Conservation (phyloP, 495 filamentous ascomycete genomes). For the Terfezia claveryi region DNA sequence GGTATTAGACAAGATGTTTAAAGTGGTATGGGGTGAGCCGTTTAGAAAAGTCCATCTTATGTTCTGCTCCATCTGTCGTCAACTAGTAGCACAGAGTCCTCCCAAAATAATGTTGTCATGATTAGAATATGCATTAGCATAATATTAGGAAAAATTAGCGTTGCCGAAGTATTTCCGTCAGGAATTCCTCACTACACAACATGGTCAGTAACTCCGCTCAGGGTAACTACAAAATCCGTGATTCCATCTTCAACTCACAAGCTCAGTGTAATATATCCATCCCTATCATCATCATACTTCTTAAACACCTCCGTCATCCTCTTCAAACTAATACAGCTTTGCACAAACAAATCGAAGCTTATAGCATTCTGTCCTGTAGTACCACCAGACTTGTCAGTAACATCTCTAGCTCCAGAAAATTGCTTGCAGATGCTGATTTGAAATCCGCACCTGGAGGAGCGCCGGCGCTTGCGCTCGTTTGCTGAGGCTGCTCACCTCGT, state of each 20-base stretch:
- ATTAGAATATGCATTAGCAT: too few relatives aligned
- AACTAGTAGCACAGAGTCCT: too few relatives aligned
- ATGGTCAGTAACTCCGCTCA: not conserved
- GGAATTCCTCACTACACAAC: slow-evolving; percentile 12
- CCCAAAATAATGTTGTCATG: too few relatives aligned
- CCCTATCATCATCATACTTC: slow-evolving; percentile 90
- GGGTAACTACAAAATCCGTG: not conserved
- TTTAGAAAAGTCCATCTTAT: too few relatives aligned
- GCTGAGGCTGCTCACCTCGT: slow-evolving; percentile 19
- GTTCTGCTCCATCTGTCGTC: too few relatives aligned
- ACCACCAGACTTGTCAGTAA: not conserved
- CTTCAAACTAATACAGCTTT: slow-evolving; percentile 88
- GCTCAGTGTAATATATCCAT: slow-evolving; percentile 29
- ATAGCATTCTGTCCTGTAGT: slow-evolving; percentile 32
- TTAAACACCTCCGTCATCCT: slow-evolving; percentile 99
- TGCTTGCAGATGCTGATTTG: not conserved
- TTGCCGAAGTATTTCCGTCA: slow-evolving; percentile 19
- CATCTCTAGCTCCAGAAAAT: not conserved
- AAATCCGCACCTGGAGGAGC: not conserved
- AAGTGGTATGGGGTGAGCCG: too few relatives aligned
- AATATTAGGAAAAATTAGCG: slow-evolving; percentile 4
- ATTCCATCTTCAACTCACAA: slow-evolving; percentile 2
- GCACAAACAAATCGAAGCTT: slow-evolving; percentile 93
- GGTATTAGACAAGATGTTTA: too few relatives aligned
- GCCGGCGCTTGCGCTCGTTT: not conserved